phyloP scores from a whole-genome alignment of 1,284 basidiomycete species.

The Trametes hirsuta region DNA sequence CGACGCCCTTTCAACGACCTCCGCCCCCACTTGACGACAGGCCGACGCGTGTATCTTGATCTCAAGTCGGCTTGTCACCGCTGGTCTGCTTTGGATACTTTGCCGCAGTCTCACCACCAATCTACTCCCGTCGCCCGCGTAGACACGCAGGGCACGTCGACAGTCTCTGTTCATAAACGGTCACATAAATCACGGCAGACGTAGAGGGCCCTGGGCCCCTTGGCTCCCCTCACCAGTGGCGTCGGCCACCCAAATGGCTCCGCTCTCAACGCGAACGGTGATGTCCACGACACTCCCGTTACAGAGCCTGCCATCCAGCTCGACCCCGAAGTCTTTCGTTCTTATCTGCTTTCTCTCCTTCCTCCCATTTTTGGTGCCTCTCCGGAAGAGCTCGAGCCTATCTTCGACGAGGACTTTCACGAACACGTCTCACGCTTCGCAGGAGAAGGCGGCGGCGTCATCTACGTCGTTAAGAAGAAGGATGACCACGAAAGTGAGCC shows the following conservation, averaged over 20 bases:
- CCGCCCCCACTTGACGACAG: background rate
- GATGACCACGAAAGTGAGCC: slow-evolving; percentile 69
- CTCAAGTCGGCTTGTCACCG: background rate
- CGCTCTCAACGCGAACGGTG: slow-evolving; percentile 27
- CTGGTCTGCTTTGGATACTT: background rate
- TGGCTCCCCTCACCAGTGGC: slow-evolving; percentile 22
- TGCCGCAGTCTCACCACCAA: slow-evolving; percentile 3
- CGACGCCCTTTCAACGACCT: background rate
- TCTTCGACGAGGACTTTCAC: slow-evolving; percentile 77
- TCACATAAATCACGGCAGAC: slow-evolving; percentile 25
- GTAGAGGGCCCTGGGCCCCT: slow-evolving; percentile 26
- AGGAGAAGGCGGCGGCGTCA: slow-evolving; percentile 67
- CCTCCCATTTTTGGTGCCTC: slow-evolving; percentile 75
- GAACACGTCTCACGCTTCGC: slow-evolving; percentile 77
- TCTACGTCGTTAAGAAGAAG: slow-evolving; percentile 80
- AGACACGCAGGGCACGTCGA: slow-evolving; percentile 1
- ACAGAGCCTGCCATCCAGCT: slow-evolving; percentile 41
- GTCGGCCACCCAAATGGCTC: slow-evolving; percentile 27
- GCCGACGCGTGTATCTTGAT: background rate
- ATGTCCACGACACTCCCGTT: slow-evolving; percentile 28
- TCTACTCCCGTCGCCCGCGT: slow-evolving; percentile 1
- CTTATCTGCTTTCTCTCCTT: slow-evolving; percentile 71
- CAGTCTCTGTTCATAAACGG: background rate
- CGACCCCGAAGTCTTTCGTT: slow-evolving; percentile 63
- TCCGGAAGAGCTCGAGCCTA: slow-evolving; percentile 61